These are phyloP conservation scores for Waltiozyma sp. DNA, from an alignment of 1,139 yeast species.

Conservation along the genomic window DNA sequence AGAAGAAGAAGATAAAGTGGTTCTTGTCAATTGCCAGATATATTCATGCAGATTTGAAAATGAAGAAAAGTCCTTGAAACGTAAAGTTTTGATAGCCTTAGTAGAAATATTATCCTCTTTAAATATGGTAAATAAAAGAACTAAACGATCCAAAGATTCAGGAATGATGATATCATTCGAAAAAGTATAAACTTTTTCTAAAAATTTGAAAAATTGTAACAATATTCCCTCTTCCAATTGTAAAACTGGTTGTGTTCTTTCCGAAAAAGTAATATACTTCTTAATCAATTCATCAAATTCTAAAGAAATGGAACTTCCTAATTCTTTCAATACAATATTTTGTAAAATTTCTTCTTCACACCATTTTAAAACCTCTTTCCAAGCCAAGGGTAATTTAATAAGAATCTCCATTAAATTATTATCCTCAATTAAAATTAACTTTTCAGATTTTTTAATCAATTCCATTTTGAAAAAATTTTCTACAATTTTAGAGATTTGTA, in stretches of 20 bases:
- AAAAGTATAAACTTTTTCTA: constrained; percentile 10
- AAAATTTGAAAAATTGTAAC: constrained; percentile 3
- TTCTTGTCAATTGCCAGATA: constrained; percentile 37
- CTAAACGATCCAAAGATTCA: constrained; percentile 5
- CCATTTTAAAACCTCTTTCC: constrained; percentile 4
- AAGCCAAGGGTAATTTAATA: constrained; percentile 4
- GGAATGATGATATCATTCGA: constrained; percentile 3
- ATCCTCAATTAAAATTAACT: no score
- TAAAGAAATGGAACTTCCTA: constrained; percentile 4
- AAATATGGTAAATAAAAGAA: constrained; percentile 5
- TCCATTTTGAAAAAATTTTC: not conserved
- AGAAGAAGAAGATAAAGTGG: constrained; percentile 22
- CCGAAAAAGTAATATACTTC: not conserved
- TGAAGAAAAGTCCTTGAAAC: constrained; percentile 37
- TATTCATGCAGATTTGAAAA: constrained; percentile 13
- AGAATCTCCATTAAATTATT: constrained; percentile 1
- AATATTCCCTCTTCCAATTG: constrained; percentile 1
- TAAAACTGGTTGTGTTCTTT: not conserved
- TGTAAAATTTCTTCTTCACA: constrained; percentile 1
- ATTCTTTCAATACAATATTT: constrained; percentile 4
- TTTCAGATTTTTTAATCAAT: not conserved
- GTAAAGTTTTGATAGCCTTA: constrained; percentile 27
- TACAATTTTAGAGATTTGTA: constrained; percentile 3
- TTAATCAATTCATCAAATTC: constrained; percentile 2
- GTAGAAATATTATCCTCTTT: constrained; percentile 21